Conservation (phyloP, 805 yeast genomes). For the Jamesozyma lodderae region DNA sequence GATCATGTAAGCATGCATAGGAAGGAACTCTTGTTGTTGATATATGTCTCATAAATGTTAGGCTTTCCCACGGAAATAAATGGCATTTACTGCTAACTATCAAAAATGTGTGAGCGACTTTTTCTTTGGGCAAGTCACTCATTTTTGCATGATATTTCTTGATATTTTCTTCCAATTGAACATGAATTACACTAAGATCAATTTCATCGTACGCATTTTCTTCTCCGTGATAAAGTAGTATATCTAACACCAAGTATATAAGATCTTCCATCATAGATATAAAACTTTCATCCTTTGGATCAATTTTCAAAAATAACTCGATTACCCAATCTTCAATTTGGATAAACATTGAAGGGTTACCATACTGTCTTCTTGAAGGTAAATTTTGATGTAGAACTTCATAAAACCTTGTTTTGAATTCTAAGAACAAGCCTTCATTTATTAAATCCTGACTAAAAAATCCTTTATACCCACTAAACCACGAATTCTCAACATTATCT, state of each 20-base stretch:
- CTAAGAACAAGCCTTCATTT: slow-evolving; percentile 18
- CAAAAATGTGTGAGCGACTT: slow-evolving; percentile 50
- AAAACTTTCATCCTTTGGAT: slow-evolving; percentile 20
- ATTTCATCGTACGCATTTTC: slow-evolving; percentile 57
- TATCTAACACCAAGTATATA: slow-evolving; percentile 52
- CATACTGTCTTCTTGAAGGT: slow-evolving; percentile 37
- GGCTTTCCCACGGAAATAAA: slow-evolving; percentile 85
- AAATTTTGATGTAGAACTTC: slow-evolving; percentile 36
- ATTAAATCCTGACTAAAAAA: slow-evolving; percentile 38
- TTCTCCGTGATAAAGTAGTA: slow-evolving; percentile 53
- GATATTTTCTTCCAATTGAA: slow-evolving; percentile 42
- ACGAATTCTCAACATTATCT: slow-evolving; percentile 45
- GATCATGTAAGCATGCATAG: slow-evolving; percentile 34
- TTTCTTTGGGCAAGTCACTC: slow-evolving; percentile 4
- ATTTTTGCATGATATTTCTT: slow-evolving; percentile 18
- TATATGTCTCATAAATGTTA: slow-evolving; percentile 42
- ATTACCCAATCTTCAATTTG: slow-evolving; percentile 39
- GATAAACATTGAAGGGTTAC: slow-evolving; percentile 20
- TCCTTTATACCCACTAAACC: slow-evolving; percentile 75
- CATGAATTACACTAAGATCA: slow-evolving; percentile 46
- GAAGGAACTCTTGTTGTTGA: slow-evolving; percentile 78
- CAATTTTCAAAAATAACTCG: slow-evolving; percentile 43
- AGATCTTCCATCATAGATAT: slow-evolving; percentile 49
- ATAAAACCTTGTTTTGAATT: slow-evolving; percentile 34
- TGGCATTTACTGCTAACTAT: slow-evolving; percentile 59